A percentile compares a stretch with the other conserved stretches of the same genome.
These are phyloP conservation scores for Didymella pomorum DNA, from an alignment of 2,329 filamentous ascomycete genomes.

Conservation along the genomic window DNA sequence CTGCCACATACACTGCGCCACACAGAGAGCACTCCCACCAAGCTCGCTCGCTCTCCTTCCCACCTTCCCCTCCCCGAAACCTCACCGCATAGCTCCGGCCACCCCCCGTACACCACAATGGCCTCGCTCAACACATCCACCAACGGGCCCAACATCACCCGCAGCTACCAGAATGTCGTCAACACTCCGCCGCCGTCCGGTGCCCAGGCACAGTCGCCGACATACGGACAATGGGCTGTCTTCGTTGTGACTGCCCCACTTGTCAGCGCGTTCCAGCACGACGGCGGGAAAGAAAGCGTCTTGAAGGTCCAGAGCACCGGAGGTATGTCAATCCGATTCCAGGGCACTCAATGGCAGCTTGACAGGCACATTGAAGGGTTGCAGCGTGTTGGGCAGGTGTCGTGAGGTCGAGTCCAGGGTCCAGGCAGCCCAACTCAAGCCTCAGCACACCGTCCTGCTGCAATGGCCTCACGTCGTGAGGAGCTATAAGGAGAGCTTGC, in stretches of 20 bases:
- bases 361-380: not conserved
- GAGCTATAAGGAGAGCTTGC: not conserved
- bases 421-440: conserved; percentile 25
- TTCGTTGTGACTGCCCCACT: conserved; percentile 93
- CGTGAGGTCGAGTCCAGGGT: conserved; percentile 1
- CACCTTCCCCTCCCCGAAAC: conserved; percentile 9
- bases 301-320: conserved; percentile 93
- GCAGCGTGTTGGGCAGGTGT: not conserved
- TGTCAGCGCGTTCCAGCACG: conserved; percentile 87
- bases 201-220: conserved; percentile 72
- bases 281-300: conserved; percentile 89
- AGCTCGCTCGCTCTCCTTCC: conserved; percentile 4
- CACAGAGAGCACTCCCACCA: conserved; percentile 9
- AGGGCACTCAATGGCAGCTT: conserved; percentile 14
- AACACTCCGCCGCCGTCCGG: conserved; percentile 66
- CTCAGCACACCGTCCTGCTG: conserved; percentile 9
- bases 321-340: conserved; percentile 60
- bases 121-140: conserved; percentile 66
- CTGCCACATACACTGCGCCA: conserved; percentile 5
- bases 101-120: conserved; percentile 61
- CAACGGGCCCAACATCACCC: conserved; percentile 62
- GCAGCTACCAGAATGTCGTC: conserved; percentile 71
- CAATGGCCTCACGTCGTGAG: not conserved
- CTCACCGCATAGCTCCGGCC: conserved; percentile 14
- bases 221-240: conserved; percentile 90